Conservation (phyloP, 768 basidiomycete genomes). For the Dacryopinax spathularia region DNA sequence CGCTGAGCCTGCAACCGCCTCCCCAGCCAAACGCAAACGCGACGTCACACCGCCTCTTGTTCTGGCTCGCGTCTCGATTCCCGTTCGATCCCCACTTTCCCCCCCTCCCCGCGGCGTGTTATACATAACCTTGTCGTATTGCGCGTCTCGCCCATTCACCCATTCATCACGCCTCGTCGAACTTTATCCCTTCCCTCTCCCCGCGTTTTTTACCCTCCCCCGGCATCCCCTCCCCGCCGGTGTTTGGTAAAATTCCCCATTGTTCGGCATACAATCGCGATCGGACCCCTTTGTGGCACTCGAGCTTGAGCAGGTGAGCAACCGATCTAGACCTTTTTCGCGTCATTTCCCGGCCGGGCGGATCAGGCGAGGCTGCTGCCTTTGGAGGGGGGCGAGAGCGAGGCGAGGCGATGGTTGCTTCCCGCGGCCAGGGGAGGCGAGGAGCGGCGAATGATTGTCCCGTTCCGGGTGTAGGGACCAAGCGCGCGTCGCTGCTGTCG, state of each 20-base stretch:
- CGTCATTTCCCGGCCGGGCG: not conserved
- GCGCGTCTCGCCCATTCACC: not conserved
- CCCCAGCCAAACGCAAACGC: not conserved
- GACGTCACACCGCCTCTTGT: conserved; percentile 3
- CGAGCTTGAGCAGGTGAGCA: not conserved
- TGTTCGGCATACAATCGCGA: not conserved
- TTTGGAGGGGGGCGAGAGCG: too few species aligned
- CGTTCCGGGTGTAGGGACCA: not conserved
- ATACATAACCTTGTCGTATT: not conserved
- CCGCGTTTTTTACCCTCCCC: too few species aligned
- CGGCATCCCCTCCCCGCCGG: too few species aligned
- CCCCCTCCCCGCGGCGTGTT: not conserved
- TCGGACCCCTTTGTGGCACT: too few species aligned
- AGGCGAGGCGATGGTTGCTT: not conserved
- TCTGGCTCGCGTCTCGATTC: not conserved
- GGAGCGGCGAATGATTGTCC: not conserved
- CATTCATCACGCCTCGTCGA: not conserved
- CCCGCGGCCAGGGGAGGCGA: too few species aligned
- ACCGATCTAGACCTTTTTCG: not conserved
- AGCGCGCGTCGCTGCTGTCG: not conserved
- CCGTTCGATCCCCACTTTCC: too few species aligned
- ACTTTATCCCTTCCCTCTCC: not conserved
- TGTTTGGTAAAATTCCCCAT: too few species aligned
- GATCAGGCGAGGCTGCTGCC: too few species aligned
- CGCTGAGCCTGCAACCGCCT: not conserved